Evolutionary conservation across 306 rosid species (phyloP), one percentile per base, ranked within the genome.

Genomic region (Citrullus colocynthis): DNA sequence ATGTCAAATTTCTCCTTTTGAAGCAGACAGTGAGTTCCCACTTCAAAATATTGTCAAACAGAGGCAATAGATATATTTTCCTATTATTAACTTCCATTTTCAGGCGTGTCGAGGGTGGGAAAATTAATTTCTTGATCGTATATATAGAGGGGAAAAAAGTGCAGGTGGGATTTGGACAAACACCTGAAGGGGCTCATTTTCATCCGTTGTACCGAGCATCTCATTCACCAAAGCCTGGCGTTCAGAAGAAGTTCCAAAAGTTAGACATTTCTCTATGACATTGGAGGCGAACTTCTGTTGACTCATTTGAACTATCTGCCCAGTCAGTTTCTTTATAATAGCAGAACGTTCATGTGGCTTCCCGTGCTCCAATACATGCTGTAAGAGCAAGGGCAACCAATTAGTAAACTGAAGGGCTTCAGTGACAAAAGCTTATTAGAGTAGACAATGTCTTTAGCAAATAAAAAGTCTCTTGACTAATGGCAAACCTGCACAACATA

Each of bases 201-300:
- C 98, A 75, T 94, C 98, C 1, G 97, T 91, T 82, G 96, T 61
- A 54, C 98, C 96, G 63, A 92, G 97, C 96, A 94, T 94, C 89
- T 94, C 98, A 78, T 74, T 86, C 65, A 94, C 96, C 20, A 94
- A 88, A 77, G 85, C 72, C 82, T 88, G 96, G 24, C 97, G 96
- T 80, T 94, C 96, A 52, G 86, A 73, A 74, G 89, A 86, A 84
- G 90, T 89, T 73, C 98, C 96, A 70, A 89, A 90, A 78, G 89
- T 84, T 79, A 94, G 85, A 76, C 97, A 94, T 63, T 94, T 92
- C 77, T 92, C 97, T 16, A 89, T 86, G 52, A 95, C 98, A 89
- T 95, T 95, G 11, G 98, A 95, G 36, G 97, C 98, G 78, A 92
- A 95, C 85, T 95, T 95, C 88, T 95, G 98, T 89, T 95, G 97